These are phyloP conservation scores for Cocos nucifera DNA, from an alignment of 176 grass and related monocot genomes.

Conservation along the genomic window DNA sequence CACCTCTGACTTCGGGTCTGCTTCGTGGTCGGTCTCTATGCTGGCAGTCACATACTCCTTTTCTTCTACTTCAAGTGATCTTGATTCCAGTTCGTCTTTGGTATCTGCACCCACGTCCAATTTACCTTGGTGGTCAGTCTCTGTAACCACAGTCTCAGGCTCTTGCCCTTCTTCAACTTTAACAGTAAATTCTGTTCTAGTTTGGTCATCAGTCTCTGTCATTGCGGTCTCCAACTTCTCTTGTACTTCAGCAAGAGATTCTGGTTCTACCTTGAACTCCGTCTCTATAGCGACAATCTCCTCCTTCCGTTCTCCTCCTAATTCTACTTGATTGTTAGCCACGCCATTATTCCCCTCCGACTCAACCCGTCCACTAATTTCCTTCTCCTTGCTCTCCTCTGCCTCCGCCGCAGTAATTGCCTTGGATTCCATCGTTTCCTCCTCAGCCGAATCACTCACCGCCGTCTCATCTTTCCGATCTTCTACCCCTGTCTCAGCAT, in stretches of 20 bases:
- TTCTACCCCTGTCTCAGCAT: slow-evolving; percentile 6
- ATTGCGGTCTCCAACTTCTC: background rate
- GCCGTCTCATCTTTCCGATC: background rate
- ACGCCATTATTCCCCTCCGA: slow-evolving; percentile 3
- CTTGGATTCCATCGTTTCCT: background rate
- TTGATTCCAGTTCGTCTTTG: slow-evolving; percentile 7
- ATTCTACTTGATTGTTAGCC: background rate
- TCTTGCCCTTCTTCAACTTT: slow-evolving; percentile 7
- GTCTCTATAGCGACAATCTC: background rate
- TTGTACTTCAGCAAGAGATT: background rate
- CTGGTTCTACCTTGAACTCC: background rate
- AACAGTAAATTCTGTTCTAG: background rate
- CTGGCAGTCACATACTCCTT: slow-evolving; percentile 10
- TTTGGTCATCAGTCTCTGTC: background rate
- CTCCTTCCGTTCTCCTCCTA: background rate
- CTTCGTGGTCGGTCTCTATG: slow-evolving; percentile 11
- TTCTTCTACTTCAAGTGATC: background rate
- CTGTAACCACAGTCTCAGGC: too few species aligned
- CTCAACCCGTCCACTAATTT: slow-evolving; percentile 12
- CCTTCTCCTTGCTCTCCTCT: background rate
- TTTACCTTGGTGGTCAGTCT: background rate
- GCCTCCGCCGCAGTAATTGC: background rate
- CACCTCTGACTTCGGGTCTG: slow-evolving; percentile 14
- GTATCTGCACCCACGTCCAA: slow-evolving; percentile 2
- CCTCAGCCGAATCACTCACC: background rate